Base-by-base conservation (phyloP, 2,329 filamentous ascomycete genomes). In the Penicillium sclerotiorum region DNA sequence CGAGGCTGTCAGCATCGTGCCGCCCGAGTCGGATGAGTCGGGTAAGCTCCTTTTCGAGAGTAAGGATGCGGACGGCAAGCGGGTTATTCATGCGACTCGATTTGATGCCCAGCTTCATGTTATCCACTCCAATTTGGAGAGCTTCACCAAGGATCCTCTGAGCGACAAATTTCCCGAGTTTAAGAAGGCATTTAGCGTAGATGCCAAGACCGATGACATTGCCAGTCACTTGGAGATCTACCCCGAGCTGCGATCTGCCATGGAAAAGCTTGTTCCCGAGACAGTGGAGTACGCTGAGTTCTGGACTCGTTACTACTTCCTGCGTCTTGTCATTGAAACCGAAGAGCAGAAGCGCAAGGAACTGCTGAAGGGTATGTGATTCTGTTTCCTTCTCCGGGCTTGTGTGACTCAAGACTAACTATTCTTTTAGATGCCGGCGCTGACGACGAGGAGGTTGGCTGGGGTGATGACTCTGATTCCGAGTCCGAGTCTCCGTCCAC, bases 31-130 rank as follows among this genome's bases (percentile, higher is more conserved):
- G 70, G 82, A 58, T 76, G 77, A 45, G 72, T 71, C 53, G n/a
- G 78, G 69, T 59, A 78, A 87, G 41, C 84, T 96, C 25, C 78
- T 96, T 4, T 99, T 97, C 63, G 94, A 97, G 75, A 95, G 90
- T 66, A 95, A 93, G 69, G 93, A 96, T 71, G 85, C 88, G 5
- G 80, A 83, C 42, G 93, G 92, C 21, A 96, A 94, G 78, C 82
- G 94, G 47, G 90, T 97, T 13, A 95, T 97, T 57, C 94, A 99
- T 69, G 89, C 90, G 1, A 96, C 91, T 44, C 83, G 94, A 53
- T 93, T 96, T 67, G 94, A 99, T 65, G 94, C 94, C 1, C 94
- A 97, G 72, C 77, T 99, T 54, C 93, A 99, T 67, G 91, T 95
- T 27, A 92, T 99, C 52, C 94, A 99, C 71, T 92, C 90, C 4